Evolutionary conservation across 805 yeast species (phyloP), one percentile per base, ranked within the genome.

Genomic region (Ogataea methanolica): DNA sequence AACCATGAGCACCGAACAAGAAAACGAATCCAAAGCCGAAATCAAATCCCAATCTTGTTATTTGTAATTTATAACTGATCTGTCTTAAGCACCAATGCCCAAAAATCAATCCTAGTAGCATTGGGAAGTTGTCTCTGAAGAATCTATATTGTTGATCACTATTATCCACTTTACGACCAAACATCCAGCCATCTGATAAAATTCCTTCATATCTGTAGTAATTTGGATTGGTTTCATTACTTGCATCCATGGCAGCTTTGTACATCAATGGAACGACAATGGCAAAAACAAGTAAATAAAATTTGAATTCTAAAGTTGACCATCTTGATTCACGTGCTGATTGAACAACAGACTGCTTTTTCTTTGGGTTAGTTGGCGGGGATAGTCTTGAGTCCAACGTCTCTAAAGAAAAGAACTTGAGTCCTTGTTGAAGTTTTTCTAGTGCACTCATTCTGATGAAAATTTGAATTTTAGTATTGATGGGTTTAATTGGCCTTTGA

Each of bases 91-190:
- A 42, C 5, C 73, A 63, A 66, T 94, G 98, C 1, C 71, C 61
- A 0, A 60, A 53, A 46, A 84, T 73, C 42, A 88, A 70, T 0
- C 69, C 78, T n/a, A 71, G 60, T 42, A 94, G 68, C 42, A 85
- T 62, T 12, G 80, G 77, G 53, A 92, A 73, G 61, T 90, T 90
- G 61, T 86, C 84, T 57, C 99, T 76, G 62, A 94, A 89, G 59
- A 90, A 88, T 23, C 88, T 68, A 61, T 92, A 94, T 65, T 94
- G 99, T 33, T 75, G 72, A 63, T 94, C 99, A 5, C 96, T 85
- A 62, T 92, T 91, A 65, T 94, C 99, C 38, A 89, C 96, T 65
- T 84, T 85, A 23, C 96, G 70, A 8, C 96, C 97, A 61, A 85
- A 79, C 56, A 90, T 69, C 98, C 98, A 92, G 5, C 99, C 98